These are phyloP conservation scores for Diutina scorzettiae DNA, from an alignment of 1,139 yeast genomes.

Conservation along the genomic window DNA sequence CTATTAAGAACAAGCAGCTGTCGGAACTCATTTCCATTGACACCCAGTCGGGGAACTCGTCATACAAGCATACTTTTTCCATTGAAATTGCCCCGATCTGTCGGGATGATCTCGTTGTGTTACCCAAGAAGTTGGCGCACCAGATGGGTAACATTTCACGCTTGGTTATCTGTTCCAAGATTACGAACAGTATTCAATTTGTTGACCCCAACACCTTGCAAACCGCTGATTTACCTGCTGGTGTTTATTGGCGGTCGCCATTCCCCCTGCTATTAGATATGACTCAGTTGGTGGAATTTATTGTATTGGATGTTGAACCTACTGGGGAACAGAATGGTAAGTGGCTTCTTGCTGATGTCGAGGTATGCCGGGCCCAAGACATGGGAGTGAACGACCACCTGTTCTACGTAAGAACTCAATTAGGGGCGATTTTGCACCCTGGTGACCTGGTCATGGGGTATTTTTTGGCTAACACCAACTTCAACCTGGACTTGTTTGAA, in stretches of 20 bases:
- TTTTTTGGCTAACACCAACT: slow-evolving; percentile 70
- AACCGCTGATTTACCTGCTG: slow-evolving; percentile 62
- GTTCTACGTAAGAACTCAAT: slow-evolving; percentile 74
- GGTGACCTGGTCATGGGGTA: slow-evolving; percentile 95
- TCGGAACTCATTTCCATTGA: slow-evolving; percentile 89
- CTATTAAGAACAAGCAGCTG: slow-evolving; percentile 74
- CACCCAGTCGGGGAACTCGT: slow-evolving; percentile 80
- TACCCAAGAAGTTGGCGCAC: slow-evolving; percentile 78
- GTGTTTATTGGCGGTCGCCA: slow-evolving; percentile 81
- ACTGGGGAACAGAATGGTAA: slow-evolving; percentile 77
- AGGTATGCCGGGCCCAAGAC: slow-evolving; percentile 78
- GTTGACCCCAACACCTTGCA: slow-evolving; percentile 77
- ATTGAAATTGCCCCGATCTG: slow-evolving; percentile 96
- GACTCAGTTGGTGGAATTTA: slow-evolving; percentile 72
- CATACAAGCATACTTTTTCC: slow-evolving; percentile 84
- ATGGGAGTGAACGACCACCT: slow-evolving; percentile 76
- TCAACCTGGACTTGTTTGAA: slow-evolving; percentile 81
- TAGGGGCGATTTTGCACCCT: slow-evolving; percentile 89
- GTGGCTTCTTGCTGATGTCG: slow-evolving; percentile 77
- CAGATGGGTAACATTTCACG: slow-evolving; percentile 76
- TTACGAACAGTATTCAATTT: slow-evolving; percentile 74
- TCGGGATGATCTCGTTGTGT: slow-evolving; percentile 86
- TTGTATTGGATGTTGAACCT: slow-evolving; percentile 89
- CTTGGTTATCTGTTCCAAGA: slow-evolving; percentile 73
- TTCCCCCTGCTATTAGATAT: slow-evolving; percentile 70